Base-by-base conservation (phyloP, 768 basidiomycete genomes). In the Pulveroboletus sp. region DNA sequence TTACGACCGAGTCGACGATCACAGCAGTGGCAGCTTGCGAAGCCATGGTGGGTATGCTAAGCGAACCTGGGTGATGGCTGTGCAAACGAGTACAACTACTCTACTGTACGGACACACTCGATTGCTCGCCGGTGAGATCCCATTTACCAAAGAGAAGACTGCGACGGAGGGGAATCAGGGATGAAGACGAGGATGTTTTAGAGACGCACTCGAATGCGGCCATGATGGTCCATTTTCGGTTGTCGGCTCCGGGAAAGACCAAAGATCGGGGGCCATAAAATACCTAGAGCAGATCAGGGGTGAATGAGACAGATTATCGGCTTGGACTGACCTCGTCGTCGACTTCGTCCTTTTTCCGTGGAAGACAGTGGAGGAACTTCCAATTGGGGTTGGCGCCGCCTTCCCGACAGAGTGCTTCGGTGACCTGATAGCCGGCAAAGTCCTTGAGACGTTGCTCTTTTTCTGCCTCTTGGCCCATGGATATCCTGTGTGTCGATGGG, bases 391-490 rank as follows among this genome's bases (percentile, higher is more conserved):
- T 85, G 11, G 93, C 93, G 12, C 85, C 89, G 8, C 89, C 89
- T 50, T 82, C 79, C 16, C 72, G 71, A 68, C 93, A 93, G 26
- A 98, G 77, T 27, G 79, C 71, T 66, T 97, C 93, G 2, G 95
- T 98, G 42, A 99, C 83, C 63, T 97, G 96, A 68, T 90, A 99
- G 3, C 96, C 94, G 16, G 79, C 55, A 71, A 99, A 99, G 50
- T 91, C 95, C 43, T 80, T 73, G 36, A 95, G 67, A 14, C 95
- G 83, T 58, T 91, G 83, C 27, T 74, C 89, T 55, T 93, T 92
- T 68, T 98, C 93, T 1, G 85, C 87, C 69, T 98, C 96, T 69
- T 96, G 93, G 16, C 96, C 96, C 96, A 99, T 98, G 2, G 95
- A 97, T 55, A 98, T 93, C 93, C 92, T 94, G 60, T 13, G 23